Percentiles rank a stretch among this genome's conserved stretches.
phyloP scores from a whole-genome alignment of 768 basidiomycete genomes.

The Gymnopilus dilepis region DNA sequence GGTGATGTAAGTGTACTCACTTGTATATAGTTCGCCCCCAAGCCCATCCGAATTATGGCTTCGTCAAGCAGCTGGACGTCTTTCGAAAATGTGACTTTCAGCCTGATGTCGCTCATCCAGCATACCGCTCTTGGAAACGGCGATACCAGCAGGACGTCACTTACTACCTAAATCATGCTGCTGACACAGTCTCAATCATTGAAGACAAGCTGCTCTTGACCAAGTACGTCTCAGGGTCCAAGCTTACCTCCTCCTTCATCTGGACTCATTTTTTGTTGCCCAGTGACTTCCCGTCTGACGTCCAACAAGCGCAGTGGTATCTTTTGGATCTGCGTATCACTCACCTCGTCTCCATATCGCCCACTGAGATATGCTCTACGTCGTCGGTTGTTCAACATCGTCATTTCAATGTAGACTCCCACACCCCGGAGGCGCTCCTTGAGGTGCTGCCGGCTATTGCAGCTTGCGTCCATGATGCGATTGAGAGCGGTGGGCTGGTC shows the following conservation, averaged over 20 bases:
- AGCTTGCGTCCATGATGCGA: constrained; percentile 48
- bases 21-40: constrained; percentile 26
- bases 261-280: not conserved
- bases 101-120: constrained; percentile 44
- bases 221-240: constrained; percentile 43
- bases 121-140: constrained; percentile 65
- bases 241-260: not conserved
- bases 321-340: constrained; percentile 57
- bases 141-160: constrained; percentile 57
- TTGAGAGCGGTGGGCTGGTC: constrained; percentile 47
- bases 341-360: constrained; percentile 59
- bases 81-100: constrained; percentile 58
- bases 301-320: constrained; percentile 52
- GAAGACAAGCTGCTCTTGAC: constrained; percentile 54
- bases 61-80: constrained; percentile 61
- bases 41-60: constrained; percentile 55
- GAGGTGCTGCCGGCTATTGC: constrained; percentile 52
- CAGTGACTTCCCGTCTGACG: constrained; percentile 63
- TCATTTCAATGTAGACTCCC: constrained; percentile 48
- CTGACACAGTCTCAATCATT: constrained; percentile 57
- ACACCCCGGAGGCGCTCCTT: constrained; percentile 45
- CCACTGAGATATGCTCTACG: constrained; percentile 45
- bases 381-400: constrained; percentile 38
- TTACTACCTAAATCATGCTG: constrained; percentile 53
- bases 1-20: too few species aligned